Evolutionary conservation across 2,329 filamentous ascomycete species (phyloP).

Genomic region (Podosphaera xanthii): DNA sequence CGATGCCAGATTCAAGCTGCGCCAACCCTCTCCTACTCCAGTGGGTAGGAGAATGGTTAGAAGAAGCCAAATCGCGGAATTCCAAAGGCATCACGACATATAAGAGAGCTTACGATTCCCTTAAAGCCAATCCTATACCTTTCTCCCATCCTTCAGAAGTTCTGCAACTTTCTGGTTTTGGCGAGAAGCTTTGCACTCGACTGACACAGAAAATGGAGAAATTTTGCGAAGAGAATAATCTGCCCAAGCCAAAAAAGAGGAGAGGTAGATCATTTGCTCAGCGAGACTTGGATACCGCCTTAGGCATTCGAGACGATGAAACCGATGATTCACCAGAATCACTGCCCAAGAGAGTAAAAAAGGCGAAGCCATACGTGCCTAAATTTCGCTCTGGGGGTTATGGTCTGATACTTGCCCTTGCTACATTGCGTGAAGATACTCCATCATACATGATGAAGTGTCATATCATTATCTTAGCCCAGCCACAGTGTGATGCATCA

Average conservation of each 20-base stretch:
- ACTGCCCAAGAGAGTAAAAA: slow-evolving; percentile 30
- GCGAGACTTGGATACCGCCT: neutral
- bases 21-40: slow-evolving; percentile 44
- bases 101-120: slow-evolving; percentile 51
- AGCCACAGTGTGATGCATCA: slow-evolving; percentile 49
- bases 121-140: slow-evolving; percentile 49
- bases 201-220: slow-evolving; percentile 36
- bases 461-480: slow-evolving; percentile 44
- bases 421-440: slow-evolving; percentile 31
- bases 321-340: slow-evolving; percentile 5
- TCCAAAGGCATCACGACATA: slow-evolving; percentile 51
- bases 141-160: slow-evolving; percentile 47
- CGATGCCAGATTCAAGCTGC: slow-evolving; percentile 9
- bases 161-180: slow-evolving; percentile 50
- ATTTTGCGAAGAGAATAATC: slow-evolving; percentile 41
- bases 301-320: slow-evolving; percentile 3
- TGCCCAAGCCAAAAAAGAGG: slow-evolving; percentile 42
- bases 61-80: slow-evolving; percentile 43
- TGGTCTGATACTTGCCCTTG: slow-evolving; percentile 44
- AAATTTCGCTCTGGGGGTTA: slow-evolving; percentile 51
- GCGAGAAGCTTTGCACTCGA: slow-evolving; percentile 45
- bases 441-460: slow-evolving; percentile 39
- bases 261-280: slow-evolving; percentile 17
- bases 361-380: slow-evolving; percentile 48
- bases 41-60: slow-evolving; percentile 61